These are phyloP conservation scores for Nigrospora osmanthi DNA, from an alignment of 2,329 filamentous ascomycete species.

Conservation along the genomic window DNA sequence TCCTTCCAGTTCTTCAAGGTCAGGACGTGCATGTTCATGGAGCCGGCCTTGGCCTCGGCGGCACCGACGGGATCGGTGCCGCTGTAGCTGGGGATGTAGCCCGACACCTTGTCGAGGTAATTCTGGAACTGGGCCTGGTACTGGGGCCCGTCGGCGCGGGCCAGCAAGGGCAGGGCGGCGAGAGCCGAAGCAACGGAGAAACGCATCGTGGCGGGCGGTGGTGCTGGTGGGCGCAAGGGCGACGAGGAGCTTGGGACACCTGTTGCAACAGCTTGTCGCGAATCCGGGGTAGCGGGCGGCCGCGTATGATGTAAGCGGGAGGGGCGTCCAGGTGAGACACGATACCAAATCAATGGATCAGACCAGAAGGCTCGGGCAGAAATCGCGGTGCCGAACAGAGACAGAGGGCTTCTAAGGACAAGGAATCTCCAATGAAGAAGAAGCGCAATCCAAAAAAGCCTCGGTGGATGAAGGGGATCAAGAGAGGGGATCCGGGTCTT, in stretches of 20 bases:
- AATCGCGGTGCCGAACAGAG: no score
- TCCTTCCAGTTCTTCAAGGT: conserved; percentile 66
- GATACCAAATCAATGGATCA: conserved; percentile 3
- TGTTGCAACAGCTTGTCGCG: no score
- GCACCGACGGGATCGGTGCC: conserved; percentile 31
- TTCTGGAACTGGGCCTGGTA: conserved; percentile 58
- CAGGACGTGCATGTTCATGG: conserved; percentile 46
- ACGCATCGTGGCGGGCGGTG: conserved; percentile 39
- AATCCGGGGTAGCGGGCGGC: no score
- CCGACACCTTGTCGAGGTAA: conserved; percentile 47
- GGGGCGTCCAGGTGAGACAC: conserved; percentile 1
- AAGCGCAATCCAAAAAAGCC: no score
- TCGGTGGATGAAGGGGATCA: no score
- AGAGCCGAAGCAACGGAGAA: conserved; percentile 42
- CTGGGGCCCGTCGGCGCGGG: conserved; percentile 42
- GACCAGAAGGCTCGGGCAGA: neutral
- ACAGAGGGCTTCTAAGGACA: no score
- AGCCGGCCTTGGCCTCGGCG: conserved; percentile 41
- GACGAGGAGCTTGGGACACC: neutral
- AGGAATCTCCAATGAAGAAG: no score
- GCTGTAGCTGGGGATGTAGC: conserved; percentile 42
- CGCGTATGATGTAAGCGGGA: conserved; percentile 4
- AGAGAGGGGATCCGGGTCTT: no score
- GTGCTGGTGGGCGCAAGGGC: neutral
- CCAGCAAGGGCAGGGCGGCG: conserved; percentile 49